These are phyloP conservation scores for Trichoderma sp. DNA, from an alignment of 2,329 filamentous ascomycete species.

Conservation along the genomic window DNA sequence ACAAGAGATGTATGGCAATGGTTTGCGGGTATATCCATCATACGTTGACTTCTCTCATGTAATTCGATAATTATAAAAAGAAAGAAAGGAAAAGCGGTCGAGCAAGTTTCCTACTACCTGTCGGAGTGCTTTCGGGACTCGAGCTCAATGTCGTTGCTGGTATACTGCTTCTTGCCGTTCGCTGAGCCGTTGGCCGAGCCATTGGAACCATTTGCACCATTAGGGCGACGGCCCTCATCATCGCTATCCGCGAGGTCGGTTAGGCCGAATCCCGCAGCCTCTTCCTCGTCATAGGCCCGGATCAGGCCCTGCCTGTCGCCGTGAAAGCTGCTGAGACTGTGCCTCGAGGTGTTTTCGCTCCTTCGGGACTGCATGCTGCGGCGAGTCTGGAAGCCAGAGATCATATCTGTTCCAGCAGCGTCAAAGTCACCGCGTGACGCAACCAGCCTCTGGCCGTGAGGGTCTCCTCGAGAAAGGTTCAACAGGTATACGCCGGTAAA, in stretches of 20 bases:
- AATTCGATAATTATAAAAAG: background rate
- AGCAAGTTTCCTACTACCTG: conserved; percentile 27
- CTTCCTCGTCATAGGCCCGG: conserved; percentile 85
- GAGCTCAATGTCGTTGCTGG: conserved; percentile 50
- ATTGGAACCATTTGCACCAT: conserved; percentile 33
- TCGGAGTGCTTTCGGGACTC: conserved; percentile 49
- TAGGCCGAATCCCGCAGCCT: conserved; percentile 70
- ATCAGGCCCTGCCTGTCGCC: conserved; percentile 82
- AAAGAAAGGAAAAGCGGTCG: background rate
- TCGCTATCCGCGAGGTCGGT: conserved; percentile 77
- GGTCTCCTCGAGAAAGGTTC: conserved; percentile 91
- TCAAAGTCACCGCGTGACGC: conserved; percentile 66
- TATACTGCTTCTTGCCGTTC: conserved; percentile 46
- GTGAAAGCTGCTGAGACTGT: conserved; percentile 63
- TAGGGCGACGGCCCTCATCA: conserved; percentile 49
- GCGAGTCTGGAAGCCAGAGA: conserved; percentile 86
- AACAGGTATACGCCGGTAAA: conserved; percentile 95
- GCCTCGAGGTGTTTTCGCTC: conserved; percentile 65
- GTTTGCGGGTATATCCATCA: conserved; percentile 20
- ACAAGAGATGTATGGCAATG: conserved; percentile 15
- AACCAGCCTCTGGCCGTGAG: conserved; percentile 71
- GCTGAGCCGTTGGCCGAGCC: conserved; percentile 42
- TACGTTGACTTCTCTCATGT: conserved; percentile 3
- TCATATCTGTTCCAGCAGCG: conserved; percentile 85
- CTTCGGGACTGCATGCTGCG: conserved; percentile 90